Base-by-base conservation (phyloP, 495 filamentous ascomycete species). In the Neohortaea acidophila region DNA sequence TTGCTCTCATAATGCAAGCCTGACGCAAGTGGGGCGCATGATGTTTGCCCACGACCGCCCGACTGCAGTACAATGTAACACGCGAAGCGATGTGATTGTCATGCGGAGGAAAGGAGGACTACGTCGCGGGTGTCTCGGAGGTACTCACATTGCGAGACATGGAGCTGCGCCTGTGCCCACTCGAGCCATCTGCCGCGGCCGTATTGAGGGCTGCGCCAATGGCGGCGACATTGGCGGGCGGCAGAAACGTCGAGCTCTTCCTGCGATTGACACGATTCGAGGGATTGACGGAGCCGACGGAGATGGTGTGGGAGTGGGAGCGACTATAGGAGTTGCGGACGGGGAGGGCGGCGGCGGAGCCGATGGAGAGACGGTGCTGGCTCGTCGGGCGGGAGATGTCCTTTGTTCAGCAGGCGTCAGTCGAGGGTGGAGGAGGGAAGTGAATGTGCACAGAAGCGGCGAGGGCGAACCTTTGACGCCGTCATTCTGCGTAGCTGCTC, bases 161-260 rank as follows among this genome's bases (percentile, higher is more conserved):
- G 14, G 46, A 40, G 35, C 38, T 51, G 13, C 53, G 62, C 44
- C 65, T 64, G 47, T 65, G 66, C 38, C 31, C 48, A 26, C 19
- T 49, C 30, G 46, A 49, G n/a, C 41, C 46, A 33, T 49, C 46
- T 21, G 46, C 46, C 2, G 45, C 46, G 10, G 41, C 53, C 35
- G 38, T 45, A 44, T 81, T 72, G 38, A 81, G 67, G 2, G 84
- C 79, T 21, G 79, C 81, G 22, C 80, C 76, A 40, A 81, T 65
- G 14, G 73, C 79, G 12, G 81, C 81, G 21, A 78, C 73, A 59
- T 82, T 89, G 53, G 73, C 69, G 21, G 71, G 69, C 20, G 76
- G 72, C 22, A 71, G 77, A 36, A 81, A 83, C 47, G 85, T 76
- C 61, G 76, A 84, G 61, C 86, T 94, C 72, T 96, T 97, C 40